phyloP scores from a whole-genome alignment of 257 asterid species.

The Ehretia macrophylla region DNA sequence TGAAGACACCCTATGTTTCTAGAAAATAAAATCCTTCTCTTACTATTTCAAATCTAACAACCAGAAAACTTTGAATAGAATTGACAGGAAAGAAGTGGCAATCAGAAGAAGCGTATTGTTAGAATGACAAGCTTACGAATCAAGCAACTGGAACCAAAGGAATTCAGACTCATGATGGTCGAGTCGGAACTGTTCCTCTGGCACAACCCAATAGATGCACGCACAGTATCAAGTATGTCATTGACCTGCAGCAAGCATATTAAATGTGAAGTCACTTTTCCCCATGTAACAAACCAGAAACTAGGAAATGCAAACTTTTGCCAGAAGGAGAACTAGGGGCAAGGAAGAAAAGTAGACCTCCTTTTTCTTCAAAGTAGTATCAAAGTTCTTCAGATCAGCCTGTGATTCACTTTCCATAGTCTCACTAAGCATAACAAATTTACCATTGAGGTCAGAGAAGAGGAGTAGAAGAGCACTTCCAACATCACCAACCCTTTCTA shows the following conservation, averaged over 20 bases:
- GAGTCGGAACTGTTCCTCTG: conserved; percentile 91
- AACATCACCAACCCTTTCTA: conserved; percentile 95
- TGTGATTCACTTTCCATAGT: conserved; percentile 43
- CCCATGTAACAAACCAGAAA: conserved; percentile 14
- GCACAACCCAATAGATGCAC: conserved; percentile 73
- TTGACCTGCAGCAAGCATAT: conserved; percentile 54
- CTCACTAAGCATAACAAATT: conserved; percentile 57
- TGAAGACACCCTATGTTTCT: no score
- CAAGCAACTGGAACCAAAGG: conserved; percentile 98
- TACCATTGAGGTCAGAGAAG: conserved; percentile 66
- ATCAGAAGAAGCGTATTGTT: conserved; percentile 11
- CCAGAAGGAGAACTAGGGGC: conserved; percentile 7
- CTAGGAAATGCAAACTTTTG: conserved; percentile 14
- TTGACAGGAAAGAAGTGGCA: conserved; percentile 3
- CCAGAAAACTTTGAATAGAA: no score
- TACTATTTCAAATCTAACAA: no score
- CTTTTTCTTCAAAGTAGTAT: conserved; percentile 49
- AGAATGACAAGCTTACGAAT: conserved; percentile 53
- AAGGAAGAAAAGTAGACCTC: conserved; percentile 56
- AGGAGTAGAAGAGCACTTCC: conserved; percentile 80
- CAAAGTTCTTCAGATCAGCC: conserved; percentile 33
- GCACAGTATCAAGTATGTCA: conserved; percentile 69
- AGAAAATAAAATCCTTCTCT: no score
- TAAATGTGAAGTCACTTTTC: conserved; percentile 11
- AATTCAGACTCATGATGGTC: conserved; percentile 77